Evolutionary conservation across 2,329 filamentous ascomycete species (phyloP).

Genomic region (Sarocladium oryzae): DNA sequence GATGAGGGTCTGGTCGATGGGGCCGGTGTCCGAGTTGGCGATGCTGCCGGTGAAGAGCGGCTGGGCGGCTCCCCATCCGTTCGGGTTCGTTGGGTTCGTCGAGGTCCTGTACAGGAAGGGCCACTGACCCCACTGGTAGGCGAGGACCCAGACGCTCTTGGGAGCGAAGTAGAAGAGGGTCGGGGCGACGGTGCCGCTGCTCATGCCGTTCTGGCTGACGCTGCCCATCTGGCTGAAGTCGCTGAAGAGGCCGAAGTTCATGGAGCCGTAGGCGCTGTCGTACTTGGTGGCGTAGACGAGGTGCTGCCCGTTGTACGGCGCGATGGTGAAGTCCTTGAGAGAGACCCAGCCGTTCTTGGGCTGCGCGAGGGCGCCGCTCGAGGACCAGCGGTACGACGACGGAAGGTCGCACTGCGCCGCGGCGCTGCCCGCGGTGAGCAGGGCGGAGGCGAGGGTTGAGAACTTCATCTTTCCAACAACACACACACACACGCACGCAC

Average conservation of each 20-base stretch:
- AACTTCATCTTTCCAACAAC: conserved; percentile 5
- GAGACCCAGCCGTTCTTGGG: conserved; percentile 48
- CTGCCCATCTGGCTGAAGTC: conserved; percentile 46
- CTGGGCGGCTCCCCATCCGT: conserved; percentile 46
- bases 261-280: conserved; percentile 43
- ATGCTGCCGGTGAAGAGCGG: conserved; percentile 50
- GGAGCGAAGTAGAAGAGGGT: conserved; percentile 55
- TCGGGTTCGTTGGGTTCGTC: conserved; percentile 46
- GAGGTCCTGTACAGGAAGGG: conserved; percentile 54
- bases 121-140: conserved; percentile 55
- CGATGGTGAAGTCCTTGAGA: conserved; percentile 55
- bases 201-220: conserved; percentile 46
- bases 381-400: conserved; percentile 49
- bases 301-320: conserved; percentile 47
- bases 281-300: conserved; percentile 51
- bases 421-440: conserved; percentile 4
- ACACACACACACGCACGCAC: no score
- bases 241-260: conserved; percentile 47
- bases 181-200: conserved; percentile 43
- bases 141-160: conserved; percentile 53
- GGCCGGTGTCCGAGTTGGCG: conserved; percentile 42
- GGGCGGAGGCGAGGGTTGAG: conserved; percentile 2
- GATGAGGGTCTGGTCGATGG: conserved; percentile 57
- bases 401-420: conserved; percentile 39
- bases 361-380: conserved; percentile 40